Conservation (phyloP, 257 asterid genomes). For the Salvia miltiorrhiza region DNA sequence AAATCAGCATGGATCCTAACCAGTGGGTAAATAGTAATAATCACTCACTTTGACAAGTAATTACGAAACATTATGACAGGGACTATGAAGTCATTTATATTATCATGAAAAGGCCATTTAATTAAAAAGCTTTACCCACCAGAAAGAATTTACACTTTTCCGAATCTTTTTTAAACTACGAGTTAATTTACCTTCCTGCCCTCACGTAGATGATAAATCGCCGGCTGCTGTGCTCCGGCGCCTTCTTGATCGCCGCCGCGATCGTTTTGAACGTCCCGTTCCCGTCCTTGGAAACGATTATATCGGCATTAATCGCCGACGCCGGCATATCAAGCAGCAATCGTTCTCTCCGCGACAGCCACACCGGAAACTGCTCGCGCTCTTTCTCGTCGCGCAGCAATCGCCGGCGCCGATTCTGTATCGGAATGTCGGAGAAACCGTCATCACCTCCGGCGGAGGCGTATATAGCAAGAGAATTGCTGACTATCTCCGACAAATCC, state of each 20-base stretch:
- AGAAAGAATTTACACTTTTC: conserved; percentile 7
- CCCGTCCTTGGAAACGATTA: conserved; percentile 65
- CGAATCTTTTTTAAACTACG: conserved; percentile 19
- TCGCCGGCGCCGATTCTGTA: conserved; percentile 67
- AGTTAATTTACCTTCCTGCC: conserved; percentile 85
- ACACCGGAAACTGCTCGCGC: conserved; percentile 56
- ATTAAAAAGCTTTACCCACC: conserved; percentile 13
- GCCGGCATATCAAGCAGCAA: conserved; percentile 47
- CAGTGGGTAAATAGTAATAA: conserved; percentile 5
- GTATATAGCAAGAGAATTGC: conserved; percentile 80
- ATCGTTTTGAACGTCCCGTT: conserved; percentile 74
- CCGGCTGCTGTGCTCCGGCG: conserved; percentile 65
- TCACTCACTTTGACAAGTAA: conserved; percentile 21
- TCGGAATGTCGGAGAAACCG: conserved; percentile 62
- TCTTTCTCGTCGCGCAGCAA: conserved; percentile 24
- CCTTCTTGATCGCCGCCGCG: conserved; percentile 82
- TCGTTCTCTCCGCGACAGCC: conserved; percentile 69
- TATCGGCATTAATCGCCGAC: conserved; percentile 58
- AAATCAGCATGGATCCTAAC: conserved; percentile 19
- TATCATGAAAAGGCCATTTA: conserved; percentile 5
- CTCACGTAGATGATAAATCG: conserved; percentile 83
- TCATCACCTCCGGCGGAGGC: conserved; percentile 39
- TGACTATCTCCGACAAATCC: conserved; percentile 66
- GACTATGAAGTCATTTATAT: conserved; percentile 17
- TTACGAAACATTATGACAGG: conserved; percentile 17